phyloP scores from a whole-genome alignment of 2,329 filamentous ascomycete genomes.

The Paecilomyces sp. region DNA sequence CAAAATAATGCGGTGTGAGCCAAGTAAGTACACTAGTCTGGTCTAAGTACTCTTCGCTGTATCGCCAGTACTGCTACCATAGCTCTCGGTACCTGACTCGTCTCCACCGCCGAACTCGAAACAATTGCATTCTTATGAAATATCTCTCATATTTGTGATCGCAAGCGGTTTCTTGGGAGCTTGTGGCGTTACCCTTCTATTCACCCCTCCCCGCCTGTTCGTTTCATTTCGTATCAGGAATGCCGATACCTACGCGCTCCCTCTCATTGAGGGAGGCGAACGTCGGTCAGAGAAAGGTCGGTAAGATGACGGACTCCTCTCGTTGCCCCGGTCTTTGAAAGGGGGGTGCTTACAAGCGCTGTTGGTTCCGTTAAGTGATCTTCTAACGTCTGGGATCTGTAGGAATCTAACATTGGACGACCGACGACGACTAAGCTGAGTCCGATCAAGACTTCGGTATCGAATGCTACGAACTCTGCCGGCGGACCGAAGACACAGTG shows the following conservation, averaged over 20 bases:
- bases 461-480: constrained; percentile 1
- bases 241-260: constrained; percentile 35
- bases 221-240: constrained; percentile 8
- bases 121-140: neutral
- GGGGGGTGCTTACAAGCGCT: neutral
- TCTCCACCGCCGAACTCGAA: neutral
- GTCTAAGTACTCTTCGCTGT: too few relatives aligned
- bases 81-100: neutral
- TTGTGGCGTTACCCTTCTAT: neutral
- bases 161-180: neutral
- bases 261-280: constrained; percentile 26
- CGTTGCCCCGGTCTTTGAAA: too few relatives aligned
- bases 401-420: constrained; percentile 18
- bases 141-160: neutral
- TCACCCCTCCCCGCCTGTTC: neutral
- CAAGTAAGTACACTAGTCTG: too few relatives aligned
- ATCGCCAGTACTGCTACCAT: neutral
- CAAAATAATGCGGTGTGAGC: neutral
- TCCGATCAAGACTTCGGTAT: constrained; percentile 7
- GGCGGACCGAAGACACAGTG: constrained; percentile 4
- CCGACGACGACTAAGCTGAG: constrained; percentile 9
- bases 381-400: constrained; percentile 10
- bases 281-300: constrained; percentile 17
- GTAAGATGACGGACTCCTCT: constrained; percentile 2
- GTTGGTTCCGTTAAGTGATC: constrained; percentile 5